These are phyloP conservation scores for Biancaea sappan DNA, from an alignment of 306 rosid species.

Conservation along the genomic window DNA sequence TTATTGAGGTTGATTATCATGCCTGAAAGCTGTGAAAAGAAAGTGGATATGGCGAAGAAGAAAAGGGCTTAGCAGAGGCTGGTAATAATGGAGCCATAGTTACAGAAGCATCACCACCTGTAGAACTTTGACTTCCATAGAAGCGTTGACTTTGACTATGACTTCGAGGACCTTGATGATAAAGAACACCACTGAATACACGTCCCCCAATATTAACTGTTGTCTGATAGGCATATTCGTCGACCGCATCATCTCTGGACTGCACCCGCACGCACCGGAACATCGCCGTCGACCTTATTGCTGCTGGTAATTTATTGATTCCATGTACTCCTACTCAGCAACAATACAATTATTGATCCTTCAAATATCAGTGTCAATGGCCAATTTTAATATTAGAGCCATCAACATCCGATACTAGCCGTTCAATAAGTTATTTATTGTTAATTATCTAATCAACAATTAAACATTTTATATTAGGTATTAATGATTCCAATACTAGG, in stretches of 20 bases:
- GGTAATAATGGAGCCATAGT: conserved; percentile 24
- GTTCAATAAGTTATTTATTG: too few relatives aligned
- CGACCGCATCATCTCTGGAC: conserved; percentile 43
- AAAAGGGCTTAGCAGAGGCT: conserved; percentile 21
- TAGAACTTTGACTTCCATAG: too few relatives aligned
- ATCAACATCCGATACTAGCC: too few relatives aligned
- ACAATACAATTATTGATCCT: too few relatives aligned
- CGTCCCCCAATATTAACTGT: conserved; percentile 67
- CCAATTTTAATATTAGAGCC: too few relatives aligned
- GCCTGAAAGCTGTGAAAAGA: conserved; percentile 37
- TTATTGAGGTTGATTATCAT: too few relatives aligned
- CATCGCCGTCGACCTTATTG: conserved; percentile 48
- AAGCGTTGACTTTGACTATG: too few relatives aligned
- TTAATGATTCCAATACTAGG: too few relatives aligned
- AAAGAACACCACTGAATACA: conserved; percentile 61
- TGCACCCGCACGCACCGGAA: conserved; percentile 58
- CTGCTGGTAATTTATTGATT: conserved; percentile 40
- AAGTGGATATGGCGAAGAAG: conserved; percentile 36
- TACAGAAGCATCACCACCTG: too few relatives aligned
- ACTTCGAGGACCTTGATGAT: conserved; percentile 63
- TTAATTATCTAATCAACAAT: too few relatives aligned
- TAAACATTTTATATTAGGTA: too few relatives aligned
- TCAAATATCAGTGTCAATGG: too few relatives aligned
- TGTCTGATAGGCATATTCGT: conserved; percentile 65
- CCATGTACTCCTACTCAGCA: conserved; percentile 42